phyloP scores from a whole-genome alignment of 192 early-diverging fungal genomes.

The Geosiphon pyriformis region DNA sequence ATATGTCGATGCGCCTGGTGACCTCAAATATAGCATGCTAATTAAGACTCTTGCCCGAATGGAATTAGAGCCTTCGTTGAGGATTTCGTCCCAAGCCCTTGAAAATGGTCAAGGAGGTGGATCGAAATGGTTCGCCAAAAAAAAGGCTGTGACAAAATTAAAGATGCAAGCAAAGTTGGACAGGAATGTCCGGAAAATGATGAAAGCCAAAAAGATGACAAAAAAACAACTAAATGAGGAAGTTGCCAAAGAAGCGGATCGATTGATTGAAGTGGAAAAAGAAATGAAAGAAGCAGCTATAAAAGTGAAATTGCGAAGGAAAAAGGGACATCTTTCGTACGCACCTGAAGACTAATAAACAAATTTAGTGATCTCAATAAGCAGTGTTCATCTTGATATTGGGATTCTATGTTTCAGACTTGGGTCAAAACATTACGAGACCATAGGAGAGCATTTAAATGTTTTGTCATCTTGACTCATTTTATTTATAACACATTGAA shows the following conservation, averaged over 20 bases:
- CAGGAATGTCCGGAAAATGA: conserved; percentile 16
- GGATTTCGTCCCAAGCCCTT: conserved; percentile 11
- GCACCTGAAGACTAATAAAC: no score
- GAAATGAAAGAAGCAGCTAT: neutral
- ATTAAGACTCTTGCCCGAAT: conserved; percentile 43
- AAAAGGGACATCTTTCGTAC: conserved; percentile 20
- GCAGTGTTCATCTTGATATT: no score
- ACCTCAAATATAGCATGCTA: conserved; percentile 55
- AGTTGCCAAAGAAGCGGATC: neutral
- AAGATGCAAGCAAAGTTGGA: conserved; percentile 12
- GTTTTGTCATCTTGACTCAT: no score
- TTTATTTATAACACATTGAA: no score
- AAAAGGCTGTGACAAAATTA: neutral
- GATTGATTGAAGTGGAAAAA: neutral
- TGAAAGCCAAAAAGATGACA: conserved; percentile 2
- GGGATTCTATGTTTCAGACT: no score
- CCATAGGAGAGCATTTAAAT: no score
- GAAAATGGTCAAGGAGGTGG: neutral
- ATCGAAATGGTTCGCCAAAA: neutral
- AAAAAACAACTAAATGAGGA: neutral
- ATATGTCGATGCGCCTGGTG: conserved; percentile 78
- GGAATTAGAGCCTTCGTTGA: conserved; percentile 31
- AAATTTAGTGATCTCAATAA: no score
- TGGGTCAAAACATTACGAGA: no score
- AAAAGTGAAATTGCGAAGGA: conserved; percentile 8